These are phyloP conservation scores for Monilinia fructicola DNA, from an alignment of 2,329 filamentous ascomycete species.

Conservation along the genomic window DNA sequence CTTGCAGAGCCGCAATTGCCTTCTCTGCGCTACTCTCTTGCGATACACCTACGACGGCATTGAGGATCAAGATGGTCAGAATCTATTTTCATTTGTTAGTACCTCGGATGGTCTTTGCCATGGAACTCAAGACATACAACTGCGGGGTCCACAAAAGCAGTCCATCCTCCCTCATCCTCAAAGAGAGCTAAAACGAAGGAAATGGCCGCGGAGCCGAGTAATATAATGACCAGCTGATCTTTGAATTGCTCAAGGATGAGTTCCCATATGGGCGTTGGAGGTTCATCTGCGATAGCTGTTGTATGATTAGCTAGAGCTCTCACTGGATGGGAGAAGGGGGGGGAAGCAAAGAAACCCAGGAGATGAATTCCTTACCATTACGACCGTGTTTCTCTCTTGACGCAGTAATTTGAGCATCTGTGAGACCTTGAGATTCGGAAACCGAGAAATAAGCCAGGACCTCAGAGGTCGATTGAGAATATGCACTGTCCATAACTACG, in stretches of 20 bases:
- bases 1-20: constrained; percentile 94
- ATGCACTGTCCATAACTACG: constrained; percentile 60
- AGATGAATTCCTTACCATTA: constrained; percentile 55
- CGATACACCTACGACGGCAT: constrained; percentile 94
- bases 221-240: constrained; percentile 94
- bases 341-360: too few species aligned
- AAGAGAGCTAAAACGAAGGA: constrained; percentile 93
- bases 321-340: constrained; percentile 16
- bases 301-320: constrained; percentile 31
- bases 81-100: constrained; percentile 58
- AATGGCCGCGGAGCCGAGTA: constrained; percentile 87
- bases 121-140: constrained; percentile 64
- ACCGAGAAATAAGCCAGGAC: constrained; percentile 61
- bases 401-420: constrained; percentile 56
- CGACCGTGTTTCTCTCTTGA: constrained; percentile 60
- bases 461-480: constrained; percentile 55
- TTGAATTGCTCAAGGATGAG: constrained; percentile 98
- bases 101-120: neutral
- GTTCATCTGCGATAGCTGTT: constrained; percentile 77
- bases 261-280: constrained; percentile 93
- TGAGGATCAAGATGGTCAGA: constrained; percentile 92
- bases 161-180: constrained; percentile 91
- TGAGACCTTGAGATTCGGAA: constrained; percentile 55
- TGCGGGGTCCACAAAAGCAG: constrained; percentile 91
- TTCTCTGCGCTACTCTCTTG: constrained; percentile 99